phyloP scores from a whole-genome alignment of 1,284 basidiomycete species.

The Cryptococcus amylolentus region DNA sequence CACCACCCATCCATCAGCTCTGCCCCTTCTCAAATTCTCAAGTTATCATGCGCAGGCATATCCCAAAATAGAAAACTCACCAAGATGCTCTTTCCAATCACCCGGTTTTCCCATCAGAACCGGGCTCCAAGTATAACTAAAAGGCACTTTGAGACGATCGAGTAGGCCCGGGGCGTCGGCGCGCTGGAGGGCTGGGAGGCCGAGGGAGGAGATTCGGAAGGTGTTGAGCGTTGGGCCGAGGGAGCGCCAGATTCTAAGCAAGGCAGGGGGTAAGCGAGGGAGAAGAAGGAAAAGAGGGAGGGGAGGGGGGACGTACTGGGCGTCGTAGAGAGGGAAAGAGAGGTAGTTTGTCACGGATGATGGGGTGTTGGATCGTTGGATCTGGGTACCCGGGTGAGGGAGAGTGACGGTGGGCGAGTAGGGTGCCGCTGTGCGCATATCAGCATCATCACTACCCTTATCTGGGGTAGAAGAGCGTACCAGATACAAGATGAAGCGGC shows the following conservation, averaged over 20 bases:
- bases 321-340: slow-evolving; percentile 59
- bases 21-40: slow-evolving; percentile 54
- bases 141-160: slow-evolving; percentile 62
- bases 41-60: too few species aligned
- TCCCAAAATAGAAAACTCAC: slow-evolving; percentile 59
- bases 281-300: background rate
- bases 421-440: slow-evolving; percentile 58
- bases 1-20: slow-evolving; percentile 49
- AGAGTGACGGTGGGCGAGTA: slow-evolving; percentile 64
- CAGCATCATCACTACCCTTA: background rate
- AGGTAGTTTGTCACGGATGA: slow-evolving; percentile 58
- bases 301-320: slow-evolving; percentile 33
- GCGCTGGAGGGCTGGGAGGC: slow-evolving; percentile 54
- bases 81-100: slow-evolving; percentile 63
- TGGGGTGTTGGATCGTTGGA: slow-evolving; percentile 57
- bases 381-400: slow-evolving; percentile 62
- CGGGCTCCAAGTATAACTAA: slow-evolving; percentile 67
- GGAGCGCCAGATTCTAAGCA: slow-evolving; percentile 43
- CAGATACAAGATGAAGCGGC: slow-evolving; percentile 59
- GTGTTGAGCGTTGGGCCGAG: slow-evolving; percentile 61
- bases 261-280: background rate
- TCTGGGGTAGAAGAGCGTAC: slow-evolving; percentile 42
- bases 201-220: slow-evolving; percentile 58
- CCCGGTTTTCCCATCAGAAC: slow-evolving; percentile 61
- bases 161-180: slow-evolving; percentile 57